These are phyloP conservation scores for Clavispora asparagi DNA, from an alignment of 805 yeast species.

Conservation along the genomic window DNA sequence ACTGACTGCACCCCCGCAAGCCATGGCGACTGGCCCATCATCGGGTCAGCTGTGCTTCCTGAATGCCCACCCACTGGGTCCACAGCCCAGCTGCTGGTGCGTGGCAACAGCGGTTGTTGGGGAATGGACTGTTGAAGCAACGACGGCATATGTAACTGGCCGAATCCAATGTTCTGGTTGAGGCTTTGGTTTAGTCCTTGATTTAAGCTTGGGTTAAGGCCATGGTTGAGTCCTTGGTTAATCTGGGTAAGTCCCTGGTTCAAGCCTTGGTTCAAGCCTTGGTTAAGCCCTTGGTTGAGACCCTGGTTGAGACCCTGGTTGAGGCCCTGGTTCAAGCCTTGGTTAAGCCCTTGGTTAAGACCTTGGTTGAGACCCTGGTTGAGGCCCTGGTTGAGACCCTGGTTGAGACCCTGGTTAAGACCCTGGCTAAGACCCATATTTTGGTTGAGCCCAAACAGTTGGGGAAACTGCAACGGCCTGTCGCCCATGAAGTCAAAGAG, in stretches of 20 bases:
- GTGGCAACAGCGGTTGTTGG: slow-evolving; percentile 24
- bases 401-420: neutral
- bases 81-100: slow-evolving; percentile 37
- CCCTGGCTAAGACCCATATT: slow-evolving; percentile 7
- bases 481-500: slow-evolving; percentile 16
- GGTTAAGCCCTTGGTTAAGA: slow-evolving; percentile 2
- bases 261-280: slow-evolving; percentile 14
- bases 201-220: neutral
- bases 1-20: slow-evolving; percentile 25
- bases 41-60: slow-evolving; percentile 18
- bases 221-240: neutral
- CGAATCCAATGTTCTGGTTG: slow-evolving; percentile 9
- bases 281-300: neutral
- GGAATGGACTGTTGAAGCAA: slow-evolving; percentile 28
- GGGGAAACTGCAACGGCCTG: slow-evolving; percentile 16
- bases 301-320: slow-evolving; percentile 11
- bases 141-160: slow-evolving; percentile 27
- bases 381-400: slow-evolving; percentile 9
- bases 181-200: neutral
- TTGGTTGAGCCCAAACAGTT: slow-evolving; percentile 13
- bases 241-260: slow-evolving; percentile 6
- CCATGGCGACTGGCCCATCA: slow-evolving; percentile 39
- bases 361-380: slow-evolving; percentile 1
- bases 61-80: slow-evolving; percentile 23
- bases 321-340: slow-evolving; percentile 15